These are phyloP conservation scores for Nannochloropsis gaditana DNA, from an alignment of 108 stramenopile species.

Conservation along the genomic window DNA sequence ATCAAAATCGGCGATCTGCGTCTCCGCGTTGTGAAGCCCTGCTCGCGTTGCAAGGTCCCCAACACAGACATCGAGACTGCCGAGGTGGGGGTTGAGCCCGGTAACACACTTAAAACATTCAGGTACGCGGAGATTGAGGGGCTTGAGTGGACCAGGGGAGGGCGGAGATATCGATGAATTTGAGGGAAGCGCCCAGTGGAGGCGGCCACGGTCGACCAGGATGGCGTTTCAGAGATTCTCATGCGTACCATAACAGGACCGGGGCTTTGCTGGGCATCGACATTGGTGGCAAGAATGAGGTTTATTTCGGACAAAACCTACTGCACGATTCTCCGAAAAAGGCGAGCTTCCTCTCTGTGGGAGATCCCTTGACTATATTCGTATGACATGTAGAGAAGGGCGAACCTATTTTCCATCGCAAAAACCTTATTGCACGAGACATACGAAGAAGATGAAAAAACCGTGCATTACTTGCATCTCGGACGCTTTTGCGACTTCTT, in stretches of 20 bases:
- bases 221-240: too few relatives aligned
- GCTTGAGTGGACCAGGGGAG: not conserved
- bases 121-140: not conserved
- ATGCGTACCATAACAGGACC: not conserved
- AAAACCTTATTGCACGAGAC: too few relatives aligned
- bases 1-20: slow-evolving; percentile 28
- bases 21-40: slow-evolving; percentile 55
- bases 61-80: slow-evolving; percentile 51
- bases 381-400: not conserved
- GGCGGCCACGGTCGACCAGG: too few relatives aligned
- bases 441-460: too few relatives aligned
- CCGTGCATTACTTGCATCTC: too few relatives aligned
- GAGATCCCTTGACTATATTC: not conserved
- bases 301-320: not conserved
- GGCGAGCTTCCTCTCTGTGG: not conserved
- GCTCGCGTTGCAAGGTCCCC: slow-evolving; percentile 56
- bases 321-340: not conserved
- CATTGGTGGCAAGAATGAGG: not conserved
- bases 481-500: too few relatives aligned
- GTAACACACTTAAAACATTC: not conserved
- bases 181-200: too few relatives aligned
- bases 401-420: too few relatives aligned
- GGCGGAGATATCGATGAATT: too few relatives aligned
- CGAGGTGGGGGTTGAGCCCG: not conserved
- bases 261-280: not conserved